These are phyloP conservation scores for Penicillium verrucosum DNA, from an alignment of 2,329 filamentous ascomycete genomes.

Conservation along the genomic window DNA sequence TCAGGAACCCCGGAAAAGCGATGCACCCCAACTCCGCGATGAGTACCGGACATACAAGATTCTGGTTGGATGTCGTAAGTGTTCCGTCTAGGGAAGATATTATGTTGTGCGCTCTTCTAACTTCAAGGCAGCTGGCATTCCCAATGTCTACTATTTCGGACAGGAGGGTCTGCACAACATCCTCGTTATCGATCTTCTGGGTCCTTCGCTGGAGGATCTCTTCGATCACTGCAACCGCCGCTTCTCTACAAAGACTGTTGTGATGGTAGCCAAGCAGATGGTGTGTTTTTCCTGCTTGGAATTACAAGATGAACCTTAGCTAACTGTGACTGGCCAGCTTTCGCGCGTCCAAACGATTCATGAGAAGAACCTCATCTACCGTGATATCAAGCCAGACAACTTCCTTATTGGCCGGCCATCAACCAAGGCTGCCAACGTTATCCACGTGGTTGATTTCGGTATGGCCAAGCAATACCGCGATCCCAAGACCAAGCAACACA, in stretches of 20 bases:
- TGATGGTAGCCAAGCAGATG: constrained; percentile 99
- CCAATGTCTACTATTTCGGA: constrained; percentile 99
- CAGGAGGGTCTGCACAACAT: constrained; percentile 99
- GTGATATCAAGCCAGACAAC: constrained; percentile 99
- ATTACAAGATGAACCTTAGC: background rate
- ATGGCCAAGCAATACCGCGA: constrained; percentile 99
- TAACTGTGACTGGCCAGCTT: constrained; percentile 51
- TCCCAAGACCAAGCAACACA: constrained; percentile 98
- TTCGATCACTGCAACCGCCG: constrained; percentile 96
- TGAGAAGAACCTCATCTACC: constrained; percentile 98
- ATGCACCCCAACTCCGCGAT: constrained; percentile 94
- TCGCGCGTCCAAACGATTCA: constrained; percentile 92
- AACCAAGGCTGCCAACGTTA: constrained; percentile 94
- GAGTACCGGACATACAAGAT: constrained; percentile 99
- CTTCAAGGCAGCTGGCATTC: constrained; percentile 73
- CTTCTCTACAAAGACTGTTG: constrained; percentile 95
- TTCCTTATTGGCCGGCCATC: constrained; percentile 92
- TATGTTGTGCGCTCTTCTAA: constrained; percentile 32
- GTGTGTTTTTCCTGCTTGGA: constrained; percentile 45
- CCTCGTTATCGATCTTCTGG: constrained; percentile 92
- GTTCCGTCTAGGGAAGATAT: constrained; percentile 28
- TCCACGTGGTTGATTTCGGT: constrained; percentile 97
- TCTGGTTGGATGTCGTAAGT: constrained; percentile 94
- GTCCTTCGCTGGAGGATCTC: constrained; percentile 90
- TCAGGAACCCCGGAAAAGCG: constrained; percentile 97